Evolutionary conservation across 1,284 basidiomycete species (phyloP).

Genomic region (Clitocybe nebularis): DNA sequence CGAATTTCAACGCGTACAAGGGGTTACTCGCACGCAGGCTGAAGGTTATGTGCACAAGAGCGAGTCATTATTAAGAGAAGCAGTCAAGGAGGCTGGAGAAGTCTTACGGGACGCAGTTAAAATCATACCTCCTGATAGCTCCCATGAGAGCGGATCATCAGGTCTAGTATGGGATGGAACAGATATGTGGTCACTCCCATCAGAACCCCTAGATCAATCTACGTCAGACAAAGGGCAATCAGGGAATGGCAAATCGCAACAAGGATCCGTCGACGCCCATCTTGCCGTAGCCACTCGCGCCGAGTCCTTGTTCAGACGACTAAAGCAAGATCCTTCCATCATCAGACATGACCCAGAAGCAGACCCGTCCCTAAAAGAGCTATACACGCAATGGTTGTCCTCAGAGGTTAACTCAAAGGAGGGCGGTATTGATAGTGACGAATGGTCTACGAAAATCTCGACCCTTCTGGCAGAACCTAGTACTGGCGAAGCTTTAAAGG

Average conservation of each 20-base stretch:
- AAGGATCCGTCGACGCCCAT: conserved; percentile 36
- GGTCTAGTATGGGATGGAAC: conserved; percentile 74
- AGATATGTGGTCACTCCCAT: conserved; percentile 77
- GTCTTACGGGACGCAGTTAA: conserved; percentile 84
- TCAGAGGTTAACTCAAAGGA: conserved; percentile 47
- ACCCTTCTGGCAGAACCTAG: conserved; percentile 44
- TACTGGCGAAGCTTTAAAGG: conserved; percentile 56
- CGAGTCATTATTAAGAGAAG: conserved; percentile 68
- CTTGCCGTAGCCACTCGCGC: conserved; percentile 68
- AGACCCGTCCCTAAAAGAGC: conserved; percentile 51
- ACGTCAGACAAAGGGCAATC: conserved; percentile 14
- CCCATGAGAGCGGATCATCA: conserved; percentile 24
- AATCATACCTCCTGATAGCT: conserved; percentile 78
- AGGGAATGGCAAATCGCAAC: conserved; percentile 10
- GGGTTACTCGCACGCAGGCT: conserved; percentile 68
- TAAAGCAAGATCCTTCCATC: conserved; percentile 75
- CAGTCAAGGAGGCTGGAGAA: conserved; percentile 68
- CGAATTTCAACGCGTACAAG: conserved; percentile 74
- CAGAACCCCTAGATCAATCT: conserved; percentile 24
- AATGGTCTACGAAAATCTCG: conserved; percentile 52
- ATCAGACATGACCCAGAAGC: conserved; percentile 73
- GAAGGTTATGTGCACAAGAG: conserved; percentile 82
- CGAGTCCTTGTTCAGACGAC: conserved; percentile 69
- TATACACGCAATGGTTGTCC: conserved; percentile 62
- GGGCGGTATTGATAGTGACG: conserved; percentile 52